A percentile compares a stretch with the other conserved stretches of the same genome.
phyloP scores from a whole-genome alignment of 23 red algal species.

The Gracilaria gracilis region DNA sequence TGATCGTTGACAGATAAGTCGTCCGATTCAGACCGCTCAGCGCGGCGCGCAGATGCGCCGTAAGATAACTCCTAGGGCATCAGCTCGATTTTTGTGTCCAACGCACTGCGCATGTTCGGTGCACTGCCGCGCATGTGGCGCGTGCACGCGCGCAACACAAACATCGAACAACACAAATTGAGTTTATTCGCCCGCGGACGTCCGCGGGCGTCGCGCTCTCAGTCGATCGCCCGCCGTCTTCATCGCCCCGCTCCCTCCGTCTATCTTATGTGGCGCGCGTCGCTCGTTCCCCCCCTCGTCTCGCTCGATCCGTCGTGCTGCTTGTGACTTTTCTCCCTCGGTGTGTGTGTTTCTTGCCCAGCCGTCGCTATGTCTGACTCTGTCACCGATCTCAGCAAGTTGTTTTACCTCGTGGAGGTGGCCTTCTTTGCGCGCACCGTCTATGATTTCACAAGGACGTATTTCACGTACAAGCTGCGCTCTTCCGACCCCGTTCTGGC shows the following conservation, averaged over 20 bases:
- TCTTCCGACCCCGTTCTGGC: neutral
- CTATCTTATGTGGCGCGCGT: too few relatives aligned
- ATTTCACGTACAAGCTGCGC: conserved; percentile 52
- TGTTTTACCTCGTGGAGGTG: conserved; percentile 55
- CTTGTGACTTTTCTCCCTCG: neutral
- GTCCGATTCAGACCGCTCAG: too few relatives aligned
- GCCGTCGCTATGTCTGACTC: conserved; percentile 48
- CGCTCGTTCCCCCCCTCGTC: neutral
- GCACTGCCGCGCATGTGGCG: too few relatives aligned
- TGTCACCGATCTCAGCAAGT: conserved; percentile 32
- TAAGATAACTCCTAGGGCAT: too few relatives aligned
- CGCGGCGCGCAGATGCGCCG: too few relatives aligned
- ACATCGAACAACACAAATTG: too few relatives aligned
- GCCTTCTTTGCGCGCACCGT: conserved; percentile 51
- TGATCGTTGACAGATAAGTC: too few relatives aligned
- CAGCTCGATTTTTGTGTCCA: too few relatives aligned
- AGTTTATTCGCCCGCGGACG: too few relatives aligned
- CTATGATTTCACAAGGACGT: conserved; percentile 42
- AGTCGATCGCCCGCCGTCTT: neutral
- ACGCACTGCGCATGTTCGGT: too few relatives aligned
- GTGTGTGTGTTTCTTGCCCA: neutral
- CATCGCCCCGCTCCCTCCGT: neutral
- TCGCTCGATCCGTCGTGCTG: neutral
- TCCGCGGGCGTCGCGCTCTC: too few relatives aligned
- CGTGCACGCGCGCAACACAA: too few relatives aligned